A percentile compares a stretch with the other conserved stretches of the same genome.
Conservation (phyloP, 176 grass and related monocot genomes). For the Thinopyrum elongatum region DNA sequence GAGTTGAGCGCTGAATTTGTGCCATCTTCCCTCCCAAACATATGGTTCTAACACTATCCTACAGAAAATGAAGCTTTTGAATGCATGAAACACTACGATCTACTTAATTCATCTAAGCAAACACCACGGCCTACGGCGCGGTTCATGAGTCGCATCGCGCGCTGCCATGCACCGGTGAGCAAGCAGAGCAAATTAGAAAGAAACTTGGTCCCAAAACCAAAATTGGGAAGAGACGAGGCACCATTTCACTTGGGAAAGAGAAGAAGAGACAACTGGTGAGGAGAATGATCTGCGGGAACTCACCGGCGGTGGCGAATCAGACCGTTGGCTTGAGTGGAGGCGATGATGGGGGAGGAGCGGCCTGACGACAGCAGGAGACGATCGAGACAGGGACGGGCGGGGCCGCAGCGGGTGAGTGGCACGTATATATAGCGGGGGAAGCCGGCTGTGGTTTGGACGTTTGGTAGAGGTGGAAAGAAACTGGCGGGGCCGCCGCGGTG, state of each 20-base stretch:
- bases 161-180: background rate
- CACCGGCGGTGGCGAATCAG: background rate
- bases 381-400: background rate
- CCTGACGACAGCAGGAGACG: background rate
- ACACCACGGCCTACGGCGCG: too few relatives aligned
- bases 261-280: background rate
- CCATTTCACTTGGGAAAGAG: background rate
- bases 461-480: background rate
- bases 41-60: background rate
- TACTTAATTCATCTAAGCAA: too few relatives aligned
- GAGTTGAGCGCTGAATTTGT: background rate
- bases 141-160: too few relatives aligned
- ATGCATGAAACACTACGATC: background rate
- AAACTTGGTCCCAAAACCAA: too few relatives aligned
- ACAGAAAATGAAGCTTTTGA: too few relatives aligned
- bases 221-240: too few relatives aligned
- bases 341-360: background rate
- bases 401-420: background rate
- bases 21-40: too few relatives aligned
- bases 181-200: background rate
- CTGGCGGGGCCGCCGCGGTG: background rate
- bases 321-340: background rate
- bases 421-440: background rate
- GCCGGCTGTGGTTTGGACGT: constrained; percentile 10
- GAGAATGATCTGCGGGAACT: background rate